These are phyloP conservation scores for Cyathus striatus DNA, from an alignment of 768 basidiomycete species.

Conservation along the genomic window DNA sequence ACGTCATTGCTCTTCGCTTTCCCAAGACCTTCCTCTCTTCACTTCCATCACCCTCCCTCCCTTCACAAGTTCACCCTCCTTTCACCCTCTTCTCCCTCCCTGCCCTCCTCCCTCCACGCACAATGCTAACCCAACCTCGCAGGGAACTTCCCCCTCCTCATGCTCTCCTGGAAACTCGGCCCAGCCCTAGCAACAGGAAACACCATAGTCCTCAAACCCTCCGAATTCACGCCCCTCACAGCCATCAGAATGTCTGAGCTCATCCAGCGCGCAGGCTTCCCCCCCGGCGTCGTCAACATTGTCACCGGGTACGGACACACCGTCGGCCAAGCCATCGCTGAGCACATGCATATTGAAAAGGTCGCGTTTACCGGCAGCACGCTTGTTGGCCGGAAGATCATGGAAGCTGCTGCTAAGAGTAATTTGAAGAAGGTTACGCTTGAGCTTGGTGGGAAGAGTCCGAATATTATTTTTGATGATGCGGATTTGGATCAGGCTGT, in stretches of 20 bases:
- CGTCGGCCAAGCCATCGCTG: constrained; percentile 5
- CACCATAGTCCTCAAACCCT: constrained; percentile 72
- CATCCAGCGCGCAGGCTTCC: constrained; percentile 69
- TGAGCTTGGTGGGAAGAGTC: constrained; percentile 71
- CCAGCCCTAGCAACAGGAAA: constrained; percentile 85
- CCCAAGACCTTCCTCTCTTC: constrained; percentile 1
- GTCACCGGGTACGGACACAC: constrained; percentile 10
- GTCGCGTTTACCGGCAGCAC: constrained; percentile 39
- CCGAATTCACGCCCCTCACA: constrained; percentile 72
- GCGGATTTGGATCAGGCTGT: constrained; percentile 63
- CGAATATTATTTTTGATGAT: constrained; percentile 61
- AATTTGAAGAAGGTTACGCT: constrained; percentile 79
- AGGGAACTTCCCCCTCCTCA: constrained; percentile 28
- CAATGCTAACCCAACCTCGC: too few relatives aligned
- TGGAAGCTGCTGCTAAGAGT: constrained; percentile 67
- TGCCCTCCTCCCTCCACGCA: too few relatives aligned
- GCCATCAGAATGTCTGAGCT: constrained; percentile 55
- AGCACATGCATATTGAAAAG: constrained; percentile 4
- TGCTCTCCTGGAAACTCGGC: constrained; percentile 74
- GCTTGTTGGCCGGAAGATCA: constrained; percentile 64
- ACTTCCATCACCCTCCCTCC: too few relatives aligned
- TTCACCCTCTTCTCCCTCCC: too few relatives aligned
- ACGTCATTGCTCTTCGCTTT: too few relatives aligned
- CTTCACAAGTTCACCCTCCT: too few relatives aligned
- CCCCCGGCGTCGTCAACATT: constrained; percentile 39